Evolutionary conservation across 257 asterid genomes (phyloP).

Genomic region (Nicotiana noctiflora): DNA sequence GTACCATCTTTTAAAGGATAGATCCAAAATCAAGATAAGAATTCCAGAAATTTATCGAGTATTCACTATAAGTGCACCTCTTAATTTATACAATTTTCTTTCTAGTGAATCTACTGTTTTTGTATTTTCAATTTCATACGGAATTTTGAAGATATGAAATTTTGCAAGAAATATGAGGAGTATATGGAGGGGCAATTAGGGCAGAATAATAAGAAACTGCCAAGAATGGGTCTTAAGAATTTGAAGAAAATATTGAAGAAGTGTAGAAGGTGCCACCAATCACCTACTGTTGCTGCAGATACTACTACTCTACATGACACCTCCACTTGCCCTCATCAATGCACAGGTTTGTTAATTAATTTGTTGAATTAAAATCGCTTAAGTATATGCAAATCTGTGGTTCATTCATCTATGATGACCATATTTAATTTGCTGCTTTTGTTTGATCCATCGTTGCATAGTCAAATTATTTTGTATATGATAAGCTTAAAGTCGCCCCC

Average conservation of each 20-base stretch:
- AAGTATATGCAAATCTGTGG: neutral
- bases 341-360: conserved; percentile 42
- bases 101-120: too few relatives aligned
- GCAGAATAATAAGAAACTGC: conserved; percentile 44
- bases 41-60: neutral
- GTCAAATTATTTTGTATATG: neutral
- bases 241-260: conserved; percentile 76
- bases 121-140: too few relatives aligned
- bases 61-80: conserved; percentile 7
- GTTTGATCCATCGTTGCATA: too few relatives aligned
- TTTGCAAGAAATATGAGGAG: conserved; percentile 89
- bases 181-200: conserved; percentile 56
- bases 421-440: too few relatives aligned
- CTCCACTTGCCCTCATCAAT: conserved; percentile 57
- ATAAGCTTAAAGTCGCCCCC: neutral
- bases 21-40: neutral
- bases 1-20: neutral
- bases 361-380: neutral
- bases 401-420: neutral
- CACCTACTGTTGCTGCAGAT: conserved; percentile 1
- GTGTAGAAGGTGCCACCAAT: conserved; percentile 42
- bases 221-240: conserved; percentile 74
- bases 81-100: neutral
- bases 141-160: conserved; percentile 48
- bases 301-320: neutral